phyloP scores from a whole-genome alignment of 192 early-diverging fungal species.

The Entophlyctis helioformis region DNA sequence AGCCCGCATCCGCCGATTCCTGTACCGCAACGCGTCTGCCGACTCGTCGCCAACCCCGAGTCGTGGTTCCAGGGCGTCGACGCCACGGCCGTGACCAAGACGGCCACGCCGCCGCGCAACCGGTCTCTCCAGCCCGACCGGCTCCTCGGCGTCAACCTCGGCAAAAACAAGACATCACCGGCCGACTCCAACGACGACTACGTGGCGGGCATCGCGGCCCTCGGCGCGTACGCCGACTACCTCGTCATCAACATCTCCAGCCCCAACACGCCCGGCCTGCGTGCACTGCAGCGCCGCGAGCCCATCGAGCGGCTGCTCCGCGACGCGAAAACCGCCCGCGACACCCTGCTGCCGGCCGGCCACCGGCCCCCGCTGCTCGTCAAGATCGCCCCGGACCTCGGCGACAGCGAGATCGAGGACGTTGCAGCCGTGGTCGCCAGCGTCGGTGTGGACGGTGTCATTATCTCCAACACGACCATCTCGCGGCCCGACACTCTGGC shows the following conservation, averaged over 20 bases:
- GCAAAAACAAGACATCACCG: conserved; percentile 72
- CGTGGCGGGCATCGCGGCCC: conserved; percentile 54
- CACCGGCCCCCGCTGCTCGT: conserved; percentile 65
- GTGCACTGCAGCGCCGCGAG: conserved; percentile 55
- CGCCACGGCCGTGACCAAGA: too few relatives aligned
- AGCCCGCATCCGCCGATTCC: conserved; percentile 46
- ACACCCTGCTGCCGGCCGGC: conserved; percentile 21
- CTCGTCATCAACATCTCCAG: conserved; percentile 81
- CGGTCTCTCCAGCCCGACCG: conserved; percentile 44
- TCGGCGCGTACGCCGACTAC: conserved; percentile 78
- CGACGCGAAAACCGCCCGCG: conserved; percentile 25
- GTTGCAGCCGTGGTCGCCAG: conserved; percentile 64
- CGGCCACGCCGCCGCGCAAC: too few relatives aligned
- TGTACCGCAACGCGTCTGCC: conserved; percentile 7
- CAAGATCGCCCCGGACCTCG: conserved; percentile 84
- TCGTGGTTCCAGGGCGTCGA: too few relatives aligned
- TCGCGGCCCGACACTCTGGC: conserved; percentile 49
- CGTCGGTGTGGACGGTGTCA: conserved; percentile 71
- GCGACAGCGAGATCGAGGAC: conserved; percentile 57
- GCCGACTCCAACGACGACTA: conserved; percentile 65
- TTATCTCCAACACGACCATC: conserved; percentile 82
- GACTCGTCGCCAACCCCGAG: not conserved
- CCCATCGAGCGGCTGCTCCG: conserved; percentile 59
- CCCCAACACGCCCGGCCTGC: conserved; percentile 78
- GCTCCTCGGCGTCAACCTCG: conserved; percentile 76